Percentiles rank a stretch among this genome's conserved stretches.
phyloP scores from a whole-genome alignment of 768 basidiomycete species.

The Neoboletus brunneissimus region DNA sequence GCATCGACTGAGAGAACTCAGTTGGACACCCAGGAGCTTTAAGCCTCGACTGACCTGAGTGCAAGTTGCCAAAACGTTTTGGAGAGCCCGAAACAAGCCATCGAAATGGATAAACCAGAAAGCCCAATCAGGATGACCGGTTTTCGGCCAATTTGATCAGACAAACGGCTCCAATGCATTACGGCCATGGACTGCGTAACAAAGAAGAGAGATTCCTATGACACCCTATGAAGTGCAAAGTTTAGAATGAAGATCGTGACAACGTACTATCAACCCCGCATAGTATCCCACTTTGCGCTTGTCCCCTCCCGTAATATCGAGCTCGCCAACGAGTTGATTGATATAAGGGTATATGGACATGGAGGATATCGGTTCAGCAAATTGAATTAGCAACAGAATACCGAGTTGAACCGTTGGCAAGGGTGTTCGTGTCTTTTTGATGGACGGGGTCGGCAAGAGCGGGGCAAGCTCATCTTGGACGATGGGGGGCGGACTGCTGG shows the following conservation, averaged over 20 bases:
- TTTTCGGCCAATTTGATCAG: slow-evolving; percentile 69
- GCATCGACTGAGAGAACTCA: slow-evolving; percentile 21
- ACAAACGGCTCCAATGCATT: slow-evolving; percentile 69
- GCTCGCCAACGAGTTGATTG: slow-evolving; percentile 39
- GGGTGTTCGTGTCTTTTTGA: slow-evolving; percentile 24
- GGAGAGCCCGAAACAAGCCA: slow-evolving; percentile 71
- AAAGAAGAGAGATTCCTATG: slow-evolving; percentile 73
- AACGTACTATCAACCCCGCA: slow-evolving; percentile 61
- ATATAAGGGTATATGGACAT: slow-evolving; percentile 49
- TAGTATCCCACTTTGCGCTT: slow-evolving; percentile 51
- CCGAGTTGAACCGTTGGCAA: slow-evolving; percentile 40
- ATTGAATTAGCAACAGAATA: slow-evolving; percentile 35
- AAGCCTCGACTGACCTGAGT: slow-evolving; percentile 29
- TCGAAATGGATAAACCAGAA: slow-evolving; percentile 58
- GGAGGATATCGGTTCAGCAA: slow-evolving; percentile 36
- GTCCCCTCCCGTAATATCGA: slow-evolving; percentile 27
- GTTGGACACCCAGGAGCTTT: background rate
- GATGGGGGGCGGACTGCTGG: background rate
- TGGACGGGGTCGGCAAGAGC: background rate
- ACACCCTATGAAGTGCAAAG: background rate
- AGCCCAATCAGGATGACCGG: slow-evolving; percentile 68
- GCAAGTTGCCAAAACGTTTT: slow-evolving; percentile 62
- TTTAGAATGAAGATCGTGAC: background rate
- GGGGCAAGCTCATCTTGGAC: slow-evolving; percentile 15
- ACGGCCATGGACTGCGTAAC: slow-evolving; percentile 69